phyloP scores from a whole-genome alignment of 345 rosid species.

The Trapa bicornis region DNA sequence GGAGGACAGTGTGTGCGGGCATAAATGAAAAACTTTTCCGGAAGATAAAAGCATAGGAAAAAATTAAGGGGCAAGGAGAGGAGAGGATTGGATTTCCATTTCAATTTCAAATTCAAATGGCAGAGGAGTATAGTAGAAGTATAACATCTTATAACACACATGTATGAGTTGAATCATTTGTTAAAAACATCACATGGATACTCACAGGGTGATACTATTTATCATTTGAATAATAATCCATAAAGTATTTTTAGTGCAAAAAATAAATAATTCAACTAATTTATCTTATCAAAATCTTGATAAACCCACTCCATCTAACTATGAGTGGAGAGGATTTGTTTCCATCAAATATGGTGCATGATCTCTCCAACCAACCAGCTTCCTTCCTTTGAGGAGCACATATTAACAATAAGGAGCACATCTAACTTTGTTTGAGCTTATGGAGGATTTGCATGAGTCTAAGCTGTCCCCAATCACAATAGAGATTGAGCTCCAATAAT shows the following conservation, averaged over 20 bases:
- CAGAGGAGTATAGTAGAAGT: not conserved
- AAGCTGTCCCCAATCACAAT: slow-evolving; percentile 18
- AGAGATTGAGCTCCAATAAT: not conserved
- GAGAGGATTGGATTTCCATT: not conserved
- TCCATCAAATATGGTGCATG: slow-evolving; percentile 20
- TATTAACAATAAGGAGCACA: slow-evolving; percentile 20
- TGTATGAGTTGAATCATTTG: too few relatives aligned
- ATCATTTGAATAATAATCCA: too few relatives aligned
- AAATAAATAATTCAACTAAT: too few relatives aligned
- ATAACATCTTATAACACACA: too few relatives aligned
- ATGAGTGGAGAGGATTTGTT: slow-evolving; percentile 10
- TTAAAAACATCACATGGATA: too few relatives aligned
- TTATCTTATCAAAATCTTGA: too few relatives aligned
- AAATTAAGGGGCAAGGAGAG: not conserved
- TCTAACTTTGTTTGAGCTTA: slow-evolving; percentile 19
- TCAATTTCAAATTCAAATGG: not conserved
- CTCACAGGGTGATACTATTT: too few relatives aligned
- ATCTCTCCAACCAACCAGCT: slow-evolving; percentile 17
- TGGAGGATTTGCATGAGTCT: slow-evolving; percentile 15
- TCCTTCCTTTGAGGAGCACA: slow-evolving; percentile 20
- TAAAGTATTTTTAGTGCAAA: too few relatives aligned
- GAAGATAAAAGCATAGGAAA: not conserved
- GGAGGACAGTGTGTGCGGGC: slow-evolving; percentile 9
- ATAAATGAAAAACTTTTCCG: not conserved
- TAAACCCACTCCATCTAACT: slow-evolving; percentile 5